Evolutionary conservation across 2,329 filamentous ascomycete genomes (phyloP).

Genomic region (Waltergamsia citrina): DNA sequence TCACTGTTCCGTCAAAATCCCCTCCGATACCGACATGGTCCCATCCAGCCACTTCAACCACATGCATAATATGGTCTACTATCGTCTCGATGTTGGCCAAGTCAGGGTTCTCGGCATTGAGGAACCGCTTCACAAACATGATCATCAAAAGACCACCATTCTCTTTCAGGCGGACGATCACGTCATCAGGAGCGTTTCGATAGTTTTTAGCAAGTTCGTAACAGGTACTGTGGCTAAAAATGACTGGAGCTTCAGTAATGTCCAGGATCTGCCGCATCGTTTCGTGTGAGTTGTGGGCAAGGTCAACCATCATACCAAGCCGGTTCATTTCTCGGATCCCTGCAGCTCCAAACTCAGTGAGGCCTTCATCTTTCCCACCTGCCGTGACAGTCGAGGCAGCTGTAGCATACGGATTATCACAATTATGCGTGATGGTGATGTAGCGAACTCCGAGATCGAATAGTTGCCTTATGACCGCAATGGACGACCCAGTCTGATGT

Average conservation of each 20-base stretch:
- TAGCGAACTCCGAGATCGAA: constrained; percentile 21
- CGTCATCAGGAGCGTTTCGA: constrained; percentile 24
- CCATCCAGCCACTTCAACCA: constrained; percentile 9
- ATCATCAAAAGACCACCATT: constrained; percentile 24
- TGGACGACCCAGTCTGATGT: constrained; percentile 7
- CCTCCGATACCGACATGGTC: constrained; percentile 8
- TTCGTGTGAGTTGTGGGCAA: constrained; percentile 9
- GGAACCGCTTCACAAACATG: constrained; percentile 15
- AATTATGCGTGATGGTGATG: constrained; percentile 13
- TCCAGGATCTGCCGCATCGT: constrained; percentile 9
- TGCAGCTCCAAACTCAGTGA: constrained; percentile 10
- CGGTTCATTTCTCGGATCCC: constrained; percentile 18
- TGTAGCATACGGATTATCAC: constrained; percentile 10
- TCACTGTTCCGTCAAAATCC: constrained; percentile 8
- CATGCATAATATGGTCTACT: constrained; percentile 12
- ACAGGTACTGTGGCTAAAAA: constrained; percentile 9
- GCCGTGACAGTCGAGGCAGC: constrained; percentile 9
- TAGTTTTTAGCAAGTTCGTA: constrained; percentile 9
- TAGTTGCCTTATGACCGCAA: constrained; percentile 8
- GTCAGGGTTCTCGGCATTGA: constrained; percentile 12
- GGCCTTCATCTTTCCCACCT: constrained; percentile 5
- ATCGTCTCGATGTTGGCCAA: constrained; percentile 13
- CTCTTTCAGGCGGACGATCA: constrained; percentile 14
- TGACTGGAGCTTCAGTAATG: constrained; percentile 9
- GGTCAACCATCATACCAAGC: constrained; percentile 14